These are phyloP conservation scores for Phlyctochytrium bullatum DNA, from an alignment of 192 early-diverging fungal genomes.

Conservation along the genomic window DNA sequence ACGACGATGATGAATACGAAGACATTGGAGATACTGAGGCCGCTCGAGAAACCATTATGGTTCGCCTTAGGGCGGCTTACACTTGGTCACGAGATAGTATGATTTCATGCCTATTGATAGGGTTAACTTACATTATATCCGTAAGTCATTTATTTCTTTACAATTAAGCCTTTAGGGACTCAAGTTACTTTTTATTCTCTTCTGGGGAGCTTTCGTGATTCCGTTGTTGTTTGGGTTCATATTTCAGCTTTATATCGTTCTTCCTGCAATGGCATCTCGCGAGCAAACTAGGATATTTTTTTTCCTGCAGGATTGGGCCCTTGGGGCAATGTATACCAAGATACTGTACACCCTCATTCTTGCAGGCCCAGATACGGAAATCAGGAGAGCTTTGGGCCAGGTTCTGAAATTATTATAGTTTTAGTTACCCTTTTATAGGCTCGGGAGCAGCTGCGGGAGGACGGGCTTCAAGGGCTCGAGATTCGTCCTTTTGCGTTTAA, in stretches of 20 bases:
- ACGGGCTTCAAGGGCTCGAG: slow-evolving; percentile 24
- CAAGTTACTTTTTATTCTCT: slow-evolving; percentile 52
- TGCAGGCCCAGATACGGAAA: slow-evolving; percentile 46
- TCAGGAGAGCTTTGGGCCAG: slow-evolving; percentile 34
- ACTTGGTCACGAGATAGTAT: too few species aligned
- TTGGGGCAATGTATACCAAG: slow-evolving; percentile 70
- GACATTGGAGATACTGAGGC: too few species aligned
- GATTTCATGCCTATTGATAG: too few species aligned
- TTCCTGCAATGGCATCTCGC: slow-evolving; percentile 48
- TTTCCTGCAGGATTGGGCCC: slow-evolving; percentile 64
- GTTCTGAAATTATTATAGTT: slow-evolving; percentile 9
- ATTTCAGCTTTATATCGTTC: slow-evolving; percentile 71
- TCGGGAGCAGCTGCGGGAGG: slow-evolving; percentile 24
- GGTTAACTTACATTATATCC: too few species aligned
- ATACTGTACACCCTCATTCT: slow-evolving; percentile 50
- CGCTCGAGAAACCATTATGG: too few species aligned
- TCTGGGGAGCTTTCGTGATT: slow-evolving; percentile 61
- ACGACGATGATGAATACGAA: too few species aligned
- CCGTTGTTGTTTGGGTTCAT: slow-evolving; percentile 67
- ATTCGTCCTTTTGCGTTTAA: slow-evolving; percentile 17
- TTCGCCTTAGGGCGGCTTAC: too few species aligned
- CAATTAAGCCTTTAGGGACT: too few species aligned
- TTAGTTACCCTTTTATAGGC: slow-evolving; percentile 3
- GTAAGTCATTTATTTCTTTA: too few species aligned
- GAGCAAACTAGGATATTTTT: slow-evolving; percentile 28